phyloP scores from a whole-genome alignment of 164 flowering plant species.

The Vitis riparia region DNA sequence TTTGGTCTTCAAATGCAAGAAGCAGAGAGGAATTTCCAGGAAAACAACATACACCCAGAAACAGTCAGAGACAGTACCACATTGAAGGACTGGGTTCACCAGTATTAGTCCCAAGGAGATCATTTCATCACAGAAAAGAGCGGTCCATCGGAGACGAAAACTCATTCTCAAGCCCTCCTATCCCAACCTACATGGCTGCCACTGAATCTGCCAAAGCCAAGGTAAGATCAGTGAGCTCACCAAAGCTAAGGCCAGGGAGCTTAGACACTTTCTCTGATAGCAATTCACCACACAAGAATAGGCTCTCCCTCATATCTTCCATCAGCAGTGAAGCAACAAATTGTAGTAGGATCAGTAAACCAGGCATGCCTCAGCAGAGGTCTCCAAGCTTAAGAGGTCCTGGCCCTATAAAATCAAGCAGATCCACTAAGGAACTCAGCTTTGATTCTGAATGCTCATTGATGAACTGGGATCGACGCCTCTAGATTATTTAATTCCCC shows the following conservation, averaged over 20 bases:
- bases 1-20: conserved; percentile 19
- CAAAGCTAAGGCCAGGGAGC: conserved; percentile 30
- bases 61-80: conserved; percentile 15
- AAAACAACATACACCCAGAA: conserved; percentile 20
- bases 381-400: conserved; percentile 48
- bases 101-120: conserved; percentile 28
- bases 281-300: conserved; percentile 40
- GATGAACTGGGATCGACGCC: conserved; percentile 21
- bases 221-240: conserved; percentile 40
- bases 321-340: conserved; percentile 25
- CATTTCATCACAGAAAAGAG: conserved; percentile 33
- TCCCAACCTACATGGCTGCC: conserved; percentile 53
- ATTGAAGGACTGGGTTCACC: conserved; percentile 30
- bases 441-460: conserved; percentile 34
- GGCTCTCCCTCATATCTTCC: conserved; percentile 22
- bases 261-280: conserved; percentile 29
- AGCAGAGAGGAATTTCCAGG: conserved; percentile 19
- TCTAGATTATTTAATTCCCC: conserved; percentile 12
- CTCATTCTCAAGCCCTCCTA: conserved; percentile 21
- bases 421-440: conserved; percentile 30
- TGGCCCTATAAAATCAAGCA: conserved; percentile 31
- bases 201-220: conserved; percentile 50
- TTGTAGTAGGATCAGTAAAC: conserved; percentile 19
- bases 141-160: conserved; percentile 28
- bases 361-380: conserved; percentile 27